Base-by-base conservation (phyloP, 1,284 basidiomycete species). In the Neonothopanus nambi region DNA sequence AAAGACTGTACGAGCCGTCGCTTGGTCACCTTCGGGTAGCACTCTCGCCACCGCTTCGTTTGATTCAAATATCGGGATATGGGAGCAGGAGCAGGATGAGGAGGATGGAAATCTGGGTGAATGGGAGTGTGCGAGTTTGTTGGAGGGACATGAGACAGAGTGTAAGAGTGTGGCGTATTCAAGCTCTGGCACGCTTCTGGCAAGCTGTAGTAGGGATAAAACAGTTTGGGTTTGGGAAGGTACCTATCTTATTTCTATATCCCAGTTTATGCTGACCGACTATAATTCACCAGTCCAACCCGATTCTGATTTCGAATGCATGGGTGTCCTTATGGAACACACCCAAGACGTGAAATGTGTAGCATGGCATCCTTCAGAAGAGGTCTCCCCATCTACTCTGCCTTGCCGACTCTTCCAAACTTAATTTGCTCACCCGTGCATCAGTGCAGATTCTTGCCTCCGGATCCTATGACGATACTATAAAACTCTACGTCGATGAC, bases 211-310 rank as follows among this genome's bases (percentile, higher is more conserved):
- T 62, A 79, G 97, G 55, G 97, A 99, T 73, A 98, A 98, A 73
- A 93, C 91, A 13, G 95, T 99, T 0, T 99, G 97, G 97, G 83
- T 99, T 45, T 99, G 97, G 96, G 97, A 98, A 80, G 91, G 93
- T 89, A 67, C 48, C 39, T n/a, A n/a, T n/a, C n/a, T n/a, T n/a
- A n/a, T n/a, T n/a, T n/a, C n/a, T n/a, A n/a, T n/a, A n/a, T n/a
- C n/a, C n/a, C n/a, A n/a, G n/a, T n/a, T n/a, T n/a, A n/a, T n/a
- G n/a, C n/a, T n/a, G n/a, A n/a, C n/a, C n/a, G n/a, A 35, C 8
- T 2, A 53, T 53, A 45, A n/a, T 54, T 43, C n/a, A 35, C 24
- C 62, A 94, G 92, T 90, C 1, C 87, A 92, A 62, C 92, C 93
- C 7, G 93, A 97, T 61, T 77, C 85, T n/a, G 95, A 97, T 62